Conservation (phyloP, 805 yeast genomes). For the Wickerhamomyces xylosicus region DNA sequence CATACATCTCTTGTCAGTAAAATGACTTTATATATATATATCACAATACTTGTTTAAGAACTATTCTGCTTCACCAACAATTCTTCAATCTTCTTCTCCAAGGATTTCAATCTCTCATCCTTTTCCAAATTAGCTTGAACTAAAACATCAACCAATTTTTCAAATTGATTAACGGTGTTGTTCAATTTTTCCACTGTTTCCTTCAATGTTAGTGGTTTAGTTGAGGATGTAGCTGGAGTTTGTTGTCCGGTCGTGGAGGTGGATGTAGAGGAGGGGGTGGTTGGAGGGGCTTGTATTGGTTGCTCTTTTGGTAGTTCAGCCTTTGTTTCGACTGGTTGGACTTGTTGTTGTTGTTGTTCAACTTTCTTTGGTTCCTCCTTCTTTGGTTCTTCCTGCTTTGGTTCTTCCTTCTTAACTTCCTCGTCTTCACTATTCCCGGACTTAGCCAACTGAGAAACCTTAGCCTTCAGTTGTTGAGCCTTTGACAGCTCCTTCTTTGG, state of each 20-base stretch:
- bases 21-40: no score
- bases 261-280: background rate
- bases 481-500: conserved; percentile 7
- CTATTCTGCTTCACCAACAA: no score
- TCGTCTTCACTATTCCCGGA: conserved; percentile 7
- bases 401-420: conserved; percentile 6
- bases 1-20: no score
- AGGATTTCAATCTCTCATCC: conserved; percentile 45
- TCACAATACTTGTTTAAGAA: no score
- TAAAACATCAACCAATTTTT: conserved; percentile 41
- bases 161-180: conserved; percentile 44
- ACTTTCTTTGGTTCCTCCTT: conserved; percentile 8
- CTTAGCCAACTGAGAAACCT: conserved; percentile 4
- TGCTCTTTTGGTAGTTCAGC: conserved; percentile 1
- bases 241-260: conserved; percentile 4
- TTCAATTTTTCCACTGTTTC: conserved; percentile 64
- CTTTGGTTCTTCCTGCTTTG: conserved; percentile 11
- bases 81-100: conserved; percentile 54
- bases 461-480: background rate
- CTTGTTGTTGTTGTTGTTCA: conserved; percentile 7
- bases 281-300: conserved; percentile 7
- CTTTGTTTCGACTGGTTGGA: conserved; percentile 3
- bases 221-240: conserved; percentile 7
- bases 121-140: conserved; percentile 48
- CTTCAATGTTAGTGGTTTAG: conserved; percentile 52